Base-by-base conservation (phyloP, 1,139 yeast genomes). In the Taphrina wiesneri region DNA sequence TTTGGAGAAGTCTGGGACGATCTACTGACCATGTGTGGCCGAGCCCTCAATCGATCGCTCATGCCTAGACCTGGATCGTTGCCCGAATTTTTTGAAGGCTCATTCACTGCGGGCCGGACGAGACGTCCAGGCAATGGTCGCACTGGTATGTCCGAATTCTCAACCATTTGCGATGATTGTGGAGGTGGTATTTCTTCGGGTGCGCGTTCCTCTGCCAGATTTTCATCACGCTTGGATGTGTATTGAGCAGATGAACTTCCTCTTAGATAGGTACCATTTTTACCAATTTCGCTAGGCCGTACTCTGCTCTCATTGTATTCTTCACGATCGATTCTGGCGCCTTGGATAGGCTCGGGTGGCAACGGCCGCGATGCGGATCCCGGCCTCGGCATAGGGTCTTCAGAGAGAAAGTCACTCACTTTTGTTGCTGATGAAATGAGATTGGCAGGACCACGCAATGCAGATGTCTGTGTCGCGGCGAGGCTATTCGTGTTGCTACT, bases 1-100 rank as follows among this genome's bases (percentile, higher is more conserved):
- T 49, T 59, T 13, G 63, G 63, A 25, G 56, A 39, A 3, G 63
- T 59, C 49, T 59, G 63, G 9, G 63, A 59, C 13, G 63, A 26
- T 13, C 63, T 30, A 32, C 45, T 59, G 28, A 59, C 47, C 46
- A 59, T 25, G 11, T 39, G 34, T 4, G 63, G 63, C 17, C 60
- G 49, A n/a, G 34, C 26, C 13, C 39, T 26, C 21, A 56, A 25
- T 13, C 39, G 49, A n/a, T 41, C 60, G 30, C 26, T 23, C 41
- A 51, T 25, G 41, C 21, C 36, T 13, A 17, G 39, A 13, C 21
- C 26, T 7, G 9, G 34, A 15, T 49, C 54, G 11, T 49, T n/a
- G 17, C 5, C n/a, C 19, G 17, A 7, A 6, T 13, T n/a, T n/a
- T 39, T 19, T n/a, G 19, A 7, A 6, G 43, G 7, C 7, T 39